Evolutionary conservation across 169 alveolate genomes (phyloP).

Genomic region (Eimeria brunetti): DNA sequence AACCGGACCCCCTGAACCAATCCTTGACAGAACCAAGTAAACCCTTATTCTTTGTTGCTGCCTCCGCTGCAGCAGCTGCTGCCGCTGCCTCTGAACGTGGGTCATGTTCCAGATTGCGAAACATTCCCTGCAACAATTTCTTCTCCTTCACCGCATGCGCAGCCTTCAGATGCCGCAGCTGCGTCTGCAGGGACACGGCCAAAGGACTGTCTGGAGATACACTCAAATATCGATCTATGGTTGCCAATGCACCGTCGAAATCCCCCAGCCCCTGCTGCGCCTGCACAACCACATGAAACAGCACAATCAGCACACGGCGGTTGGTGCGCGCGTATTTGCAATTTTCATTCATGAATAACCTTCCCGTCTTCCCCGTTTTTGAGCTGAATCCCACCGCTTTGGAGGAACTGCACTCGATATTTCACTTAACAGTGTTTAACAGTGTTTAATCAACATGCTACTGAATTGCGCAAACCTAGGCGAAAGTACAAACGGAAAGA

Average conservation of each 20-base stretch:
- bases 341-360: too few relatives aligned
- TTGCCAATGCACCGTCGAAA: constrained; percentile 66
- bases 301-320: not conserved
- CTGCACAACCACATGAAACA: constrained; percentile 8
- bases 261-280: constrained; percentile 72
- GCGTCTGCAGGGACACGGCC: constrained; percentile 67
- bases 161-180: constrained; percentile 53
- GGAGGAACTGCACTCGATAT: too few relatives aligned
- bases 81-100: constrained; percentile 59
- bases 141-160: constrained; percentile 63
- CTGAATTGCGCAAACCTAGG: too few relatives aligned
- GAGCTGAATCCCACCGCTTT: not conserved
- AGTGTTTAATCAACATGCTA: too few relatives aligned
- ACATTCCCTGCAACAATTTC: constrained; percentile 63
- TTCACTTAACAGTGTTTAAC: not conserved
- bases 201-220: constrained; percentile 69
- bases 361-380: too few relatives aligned
- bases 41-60: not conserved
- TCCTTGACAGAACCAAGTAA: not conserved
- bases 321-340: not conserved
- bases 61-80: constrained; percentile 21
- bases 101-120: constrained; percentile 60
- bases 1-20: not conserved
- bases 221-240: constrained; percentile 40
- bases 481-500: not conserved